A percentile compares a stretch with the other conserved stretches of the same genome.
Conservation (phyloP, 2,329 filamentous ascomycete species). For the Arthrobotrys conoides region DNA sequence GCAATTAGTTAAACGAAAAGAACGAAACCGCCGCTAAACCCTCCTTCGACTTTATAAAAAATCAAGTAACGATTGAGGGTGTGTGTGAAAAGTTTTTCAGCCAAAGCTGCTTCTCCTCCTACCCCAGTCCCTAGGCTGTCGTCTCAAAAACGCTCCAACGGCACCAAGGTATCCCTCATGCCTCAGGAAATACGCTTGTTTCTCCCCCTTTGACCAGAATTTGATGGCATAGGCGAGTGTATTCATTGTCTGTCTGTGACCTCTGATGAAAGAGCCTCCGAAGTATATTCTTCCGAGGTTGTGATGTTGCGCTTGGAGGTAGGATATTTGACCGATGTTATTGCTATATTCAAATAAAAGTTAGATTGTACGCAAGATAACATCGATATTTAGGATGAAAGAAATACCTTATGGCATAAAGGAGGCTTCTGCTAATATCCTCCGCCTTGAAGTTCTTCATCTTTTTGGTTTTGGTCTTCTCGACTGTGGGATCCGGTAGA, state of each 20-base stretch:
- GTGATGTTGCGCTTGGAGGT: constrained; percentile 96
- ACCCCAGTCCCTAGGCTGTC: constrained; percentile 51
- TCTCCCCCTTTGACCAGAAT: constrained; percentile 94
- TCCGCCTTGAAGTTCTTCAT: constrained; percentile 76
- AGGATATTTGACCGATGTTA: constrained; percentile 98
- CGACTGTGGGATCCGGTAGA: constrained; percentile 26
- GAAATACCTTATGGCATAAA: constrained; percentile 84
- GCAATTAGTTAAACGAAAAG: background rate
- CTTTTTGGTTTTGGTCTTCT: constrained; percentile 38
- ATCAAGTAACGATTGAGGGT: background rate
- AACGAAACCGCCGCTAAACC: background rate
- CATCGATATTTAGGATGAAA: background rate
- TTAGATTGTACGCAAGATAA: background rate
- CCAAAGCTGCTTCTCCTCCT: constrained; percentile 57
- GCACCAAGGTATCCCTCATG: constrained; percentile 96
- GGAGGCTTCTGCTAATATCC: constrained; percentile 89
- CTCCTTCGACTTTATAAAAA: background rate
- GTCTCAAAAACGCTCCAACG: constrained; percentile 85
- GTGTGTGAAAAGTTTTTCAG: too few species aligned
- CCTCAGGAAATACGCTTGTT: constrained; percentile 94
- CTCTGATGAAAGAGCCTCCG: constrained; percentile 94
- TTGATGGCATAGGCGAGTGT: constrained; percentile 96
- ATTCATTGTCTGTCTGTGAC: constrained; percentile 97
- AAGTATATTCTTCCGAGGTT: constrained; percentile 94
- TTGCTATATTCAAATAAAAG: constrained; percentile 73